These are phyloP conservation scores for Pseudogymnoascus sp. DNA, from an alignment of 2,329 filamentous ascomycete genomes.

Conservation along the genomic window DNA sequence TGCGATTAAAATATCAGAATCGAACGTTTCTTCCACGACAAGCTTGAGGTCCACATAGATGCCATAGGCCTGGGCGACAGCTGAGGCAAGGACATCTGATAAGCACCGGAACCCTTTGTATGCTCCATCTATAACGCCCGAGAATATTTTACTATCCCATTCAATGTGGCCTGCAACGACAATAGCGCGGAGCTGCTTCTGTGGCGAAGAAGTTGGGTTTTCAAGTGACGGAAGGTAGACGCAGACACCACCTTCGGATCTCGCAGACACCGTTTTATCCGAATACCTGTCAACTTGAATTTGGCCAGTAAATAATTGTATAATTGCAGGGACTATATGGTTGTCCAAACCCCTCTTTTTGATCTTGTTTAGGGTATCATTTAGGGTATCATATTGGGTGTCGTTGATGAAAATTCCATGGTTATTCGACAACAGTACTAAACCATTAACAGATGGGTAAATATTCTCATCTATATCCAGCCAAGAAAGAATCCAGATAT, in stretches of 20 bases:
- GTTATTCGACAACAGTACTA: neutral
- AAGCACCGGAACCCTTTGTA: neutral
- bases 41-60: neutral
- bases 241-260: neutral
- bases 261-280: neutral
- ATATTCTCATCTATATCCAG: neutral
- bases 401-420: too few species aligned
- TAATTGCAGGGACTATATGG: neutral
- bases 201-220: neutral
- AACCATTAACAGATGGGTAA: neutral
- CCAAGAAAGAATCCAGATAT: conserved; percentile 3
- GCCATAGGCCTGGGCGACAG: neutral
- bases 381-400: too few species aligned
- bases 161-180: neutral
- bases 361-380: neutral
- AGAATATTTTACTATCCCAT: neutral
- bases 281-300: fast-evolving
- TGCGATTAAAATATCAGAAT: neutral
- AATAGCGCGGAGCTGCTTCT: neutral
- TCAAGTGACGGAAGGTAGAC: neutral
- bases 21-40: neutral
- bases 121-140: neutral
- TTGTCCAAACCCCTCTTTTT: neutral
- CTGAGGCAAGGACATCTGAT: neutral
- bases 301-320: neutral